Base-by-base conservation (phyloP, 441 rosid genomes). In the Heliophila coronopifolia region DNA sequence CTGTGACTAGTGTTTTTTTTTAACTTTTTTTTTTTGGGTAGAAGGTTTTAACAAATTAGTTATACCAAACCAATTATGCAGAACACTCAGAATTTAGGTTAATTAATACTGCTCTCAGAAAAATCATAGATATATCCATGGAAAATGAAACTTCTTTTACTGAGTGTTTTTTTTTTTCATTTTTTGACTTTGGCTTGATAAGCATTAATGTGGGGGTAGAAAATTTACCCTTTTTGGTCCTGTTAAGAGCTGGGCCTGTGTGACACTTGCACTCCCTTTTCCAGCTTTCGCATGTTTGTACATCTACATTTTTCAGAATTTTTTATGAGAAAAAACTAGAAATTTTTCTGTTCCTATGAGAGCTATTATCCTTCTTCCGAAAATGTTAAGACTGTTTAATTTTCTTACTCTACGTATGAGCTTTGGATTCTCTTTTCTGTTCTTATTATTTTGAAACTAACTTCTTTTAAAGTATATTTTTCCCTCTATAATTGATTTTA, bases 121-220 rank as follows among this genome's bases (percentile, higher is more conserved):
- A 12, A 20, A 2, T 20, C 23, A 20, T 20, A 20, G 23, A 20
- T 20, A 23, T 49, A 50, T 40, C 23, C 18, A 40, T 43, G 28
- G 14, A 43, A 32, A 33, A 7, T 22, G 44, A 25, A 39, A 34
- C 16, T 33, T 48, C 22, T 34, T 40, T 41, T 32, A 15, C 9
- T 51, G 32, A 48, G 15, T 37, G 33, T 32, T 39, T 47, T 6
- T 25, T 17, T 18, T 55, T 23, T 42, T 7, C 31, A 40, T 32
- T 41, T 47, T 58, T 20, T 23, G 33, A 58, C 26, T n/a, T 58
- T 9, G 7, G 36, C 26, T 35, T 25, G 25, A 18, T 35, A 45
- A 55, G 12, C 34, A 20, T 27, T 17, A 13, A 35, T 35, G 41
- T 26, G 37, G 38, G 18, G 37, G 17, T 11, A 10, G 18, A 35